Base-by-base conservation (phyloP, 2,329 filamentous ascomycete genomes). In the Aureobasidium sp. region DNA sequence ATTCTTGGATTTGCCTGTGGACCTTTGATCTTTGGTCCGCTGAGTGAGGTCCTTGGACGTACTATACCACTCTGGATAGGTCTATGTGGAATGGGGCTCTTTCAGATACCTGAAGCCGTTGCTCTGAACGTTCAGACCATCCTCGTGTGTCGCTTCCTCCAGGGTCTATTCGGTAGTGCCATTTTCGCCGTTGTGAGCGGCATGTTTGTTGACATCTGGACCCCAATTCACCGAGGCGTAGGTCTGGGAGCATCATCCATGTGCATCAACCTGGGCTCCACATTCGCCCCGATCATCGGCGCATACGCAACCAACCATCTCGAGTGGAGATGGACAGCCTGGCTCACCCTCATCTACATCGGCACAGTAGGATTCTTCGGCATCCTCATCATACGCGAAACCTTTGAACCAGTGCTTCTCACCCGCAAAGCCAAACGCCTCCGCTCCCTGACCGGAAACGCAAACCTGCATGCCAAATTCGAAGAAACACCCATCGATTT, bases 271-370 rank as follows among this genome's bases (percentile, higher is more conserved):
- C 71, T 79, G 1, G 81, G 81, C 1, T 80, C 80, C 0, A 74
- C 77, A 3, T 70, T 76, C 3, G 80, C 77, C 0, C 78, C 81
- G 3, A 76, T 83, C 59, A 71, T 79, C 8, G 80, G 80, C 9
- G 78, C 76, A 0, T 83, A 81, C 61, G 75, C 82, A 37, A 77
- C 76, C 0, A 64, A 50, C 3, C 72, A 78, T 44, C 76, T 83
- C 1, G 79, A 80, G 15, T 84, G 82, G 82, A 73, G 81, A 21
- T 84, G 82, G 81, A 84, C 80, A 0, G 77, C 76, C 10, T 85
- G 81, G 74, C 75, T 84, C 29, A 83, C 80, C 0, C 67, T 80
- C 49, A 83, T 85, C 54, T 75, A 80, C 66, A 72, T 73, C 0
- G 70, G 69, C 8, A 66, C 75, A 4, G 75, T 81, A 63, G 74